phyloP scores from a whole-genome alignment of 495 filamentous ascomycete species.

The Aeminium ludgeri region DNA sequence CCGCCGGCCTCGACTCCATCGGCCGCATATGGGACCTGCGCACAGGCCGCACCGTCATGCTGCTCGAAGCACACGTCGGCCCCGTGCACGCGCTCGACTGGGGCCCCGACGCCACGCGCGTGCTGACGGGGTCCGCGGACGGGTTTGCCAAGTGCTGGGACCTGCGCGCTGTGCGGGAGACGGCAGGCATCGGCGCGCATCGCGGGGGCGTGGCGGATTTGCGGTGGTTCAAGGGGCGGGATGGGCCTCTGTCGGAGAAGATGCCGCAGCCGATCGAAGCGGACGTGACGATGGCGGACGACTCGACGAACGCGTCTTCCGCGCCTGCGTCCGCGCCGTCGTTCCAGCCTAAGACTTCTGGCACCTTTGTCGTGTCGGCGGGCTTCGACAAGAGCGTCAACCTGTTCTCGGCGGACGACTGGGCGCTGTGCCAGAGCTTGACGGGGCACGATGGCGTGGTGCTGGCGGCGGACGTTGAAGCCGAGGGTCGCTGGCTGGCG shows the following conservation, averaged over 20 bases:
- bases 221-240: slow-evolving; percentile 78
- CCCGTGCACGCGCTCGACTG: slow-evolving; percentile 88
- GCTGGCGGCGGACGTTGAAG: slow-evolving; percentile 69
- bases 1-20: slow-evolving; percentile 81
- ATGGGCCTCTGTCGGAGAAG: slow-evolving; percentile 32
- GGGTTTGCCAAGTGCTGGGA: slow-evolving; percentile 98
- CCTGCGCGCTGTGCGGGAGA: slow-evolving; percentile 66
- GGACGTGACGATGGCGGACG: slow-evolving; percentile 33
- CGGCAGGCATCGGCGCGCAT: slow-evolving; percentile 77
- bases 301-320: slow-evolving; percentile 19
- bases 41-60: slow-evolving; percentile 87
- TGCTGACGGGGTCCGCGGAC: slow-evolving; percentile 79
- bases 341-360: slow-evolving; percentile 41
- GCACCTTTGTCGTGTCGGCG: slow-evolving; percentile 77
- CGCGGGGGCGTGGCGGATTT: slow-evolving; percentile 82
- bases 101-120: slow-evolving; percentile 75
- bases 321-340: slow-evolving; percentile 5
- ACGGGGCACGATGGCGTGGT: slow-evolving; percentile 86
- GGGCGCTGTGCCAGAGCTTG: slow-evolving; percentile 73
- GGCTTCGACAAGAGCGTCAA: slow-evolving; percentile 96
- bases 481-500: slow-evolving; percentile 78
- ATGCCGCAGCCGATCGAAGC: slow-evolving; percentile 18
- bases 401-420: slow-evolving; percentile 89
- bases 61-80: slow-evolving; percentile 82
- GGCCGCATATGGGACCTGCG: slow-evolving; percentile 95